Base-by-base conservation (phyloP, 73 alveolate genomes). In the Paramecium primaurelia region DNA sequence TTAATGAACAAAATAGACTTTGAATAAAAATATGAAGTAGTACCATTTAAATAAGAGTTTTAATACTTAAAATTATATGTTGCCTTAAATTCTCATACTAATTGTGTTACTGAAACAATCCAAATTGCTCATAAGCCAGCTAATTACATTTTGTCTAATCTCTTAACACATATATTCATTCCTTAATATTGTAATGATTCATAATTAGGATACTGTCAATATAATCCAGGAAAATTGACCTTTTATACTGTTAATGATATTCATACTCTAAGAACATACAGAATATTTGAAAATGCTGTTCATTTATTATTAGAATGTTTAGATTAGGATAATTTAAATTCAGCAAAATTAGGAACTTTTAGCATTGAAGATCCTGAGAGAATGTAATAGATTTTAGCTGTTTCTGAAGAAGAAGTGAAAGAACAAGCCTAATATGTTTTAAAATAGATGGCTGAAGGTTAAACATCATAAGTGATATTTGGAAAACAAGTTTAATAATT, bases 301-400 rank as follows among this genome's bases (percentile, higher is more conserved):
- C 88, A 75, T 40, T n/a, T 75, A 37, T 45, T 75, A 14, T n/a
- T 75, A 37, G 88, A 75, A 32, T 75, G 88, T 75, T 16, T 75
- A 14, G 88, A 75, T 75, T 34, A 75, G 20, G 88, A 75, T 32
- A 68, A 28, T 68, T 26, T 68, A 28, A 28, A 32, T 68, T 34
- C 40, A 11, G 84, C 51, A 68, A 32, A 68, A 68, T 68, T 68
- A 68, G 40, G 40, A 6, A 4, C 51, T 7, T 68, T 32, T 68
- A 32, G 22, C 25, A 54, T 54, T 54, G 69, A 54, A n/a, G 69
- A 54, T 54, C 69, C 69, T 54, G 69, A 68, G 30, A 34, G 12
- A 34, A 34, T 28, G 40, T 32, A 68, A 68, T 28, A 68, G 51
- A 68, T 28, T 6, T 68, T 34, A 28, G 40, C 22, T 4, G 84